These are phyloP conservation scores for Boletus subcaerulescens DNA, from an alignment of 768 basidiomycete species.

Conservation along the genomic window DNA sequence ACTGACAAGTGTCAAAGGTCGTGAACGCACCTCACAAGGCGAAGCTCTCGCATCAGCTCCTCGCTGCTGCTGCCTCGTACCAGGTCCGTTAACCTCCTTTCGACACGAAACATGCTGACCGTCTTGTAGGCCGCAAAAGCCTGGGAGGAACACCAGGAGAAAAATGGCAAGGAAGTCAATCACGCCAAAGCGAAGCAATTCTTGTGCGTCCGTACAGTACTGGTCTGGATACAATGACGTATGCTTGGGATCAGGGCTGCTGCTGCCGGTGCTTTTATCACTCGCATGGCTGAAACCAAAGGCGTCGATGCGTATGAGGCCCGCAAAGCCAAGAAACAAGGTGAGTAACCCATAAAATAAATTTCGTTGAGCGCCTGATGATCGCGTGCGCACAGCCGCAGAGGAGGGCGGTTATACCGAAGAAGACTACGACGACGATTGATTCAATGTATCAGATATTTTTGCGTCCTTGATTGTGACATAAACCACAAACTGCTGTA, in stretches of 20 bases:
- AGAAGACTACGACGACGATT: neutral
- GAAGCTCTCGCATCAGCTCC: constrained; percentile 58
- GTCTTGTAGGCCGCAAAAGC: constrained; percentile 56
- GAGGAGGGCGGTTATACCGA: neutral
- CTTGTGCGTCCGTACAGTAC: constrained; percentile 36
- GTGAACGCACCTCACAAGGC: constrained; percentile 53
- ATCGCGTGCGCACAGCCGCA: constrained; percentile 1
- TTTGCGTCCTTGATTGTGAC: neutral
- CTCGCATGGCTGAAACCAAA: constrained; percentile 55
- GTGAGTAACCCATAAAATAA: constrained; percentile 14
- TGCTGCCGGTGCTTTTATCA: constrained; percentile 52
- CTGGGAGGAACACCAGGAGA: constrained; percentile 51
- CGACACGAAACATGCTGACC: neutral
- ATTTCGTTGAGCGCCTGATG: neutral
- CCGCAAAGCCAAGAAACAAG: constrained; percentile 40
- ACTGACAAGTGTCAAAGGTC: constrained; percentile 35
- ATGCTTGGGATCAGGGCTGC: constrained; percentile 42
- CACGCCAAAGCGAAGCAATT: constrained; percentile 58
- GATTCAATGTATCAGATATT: neutral
- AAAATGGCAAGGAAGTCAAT: constrained; percentile 45
- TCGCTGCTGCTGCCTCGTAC: constrained; percentile 65
- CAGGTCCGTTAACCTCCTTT: constrained; percentile 39
- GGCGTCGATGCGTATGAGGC: constrained; percentile 49
- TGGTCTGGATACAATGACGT: neutral
- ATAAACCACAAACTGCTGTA: constrained; percentile 4